phyloP scores from a whole-genome alignment of 257 asterid genomes.

The Orobanche coerulescens region DNA sequence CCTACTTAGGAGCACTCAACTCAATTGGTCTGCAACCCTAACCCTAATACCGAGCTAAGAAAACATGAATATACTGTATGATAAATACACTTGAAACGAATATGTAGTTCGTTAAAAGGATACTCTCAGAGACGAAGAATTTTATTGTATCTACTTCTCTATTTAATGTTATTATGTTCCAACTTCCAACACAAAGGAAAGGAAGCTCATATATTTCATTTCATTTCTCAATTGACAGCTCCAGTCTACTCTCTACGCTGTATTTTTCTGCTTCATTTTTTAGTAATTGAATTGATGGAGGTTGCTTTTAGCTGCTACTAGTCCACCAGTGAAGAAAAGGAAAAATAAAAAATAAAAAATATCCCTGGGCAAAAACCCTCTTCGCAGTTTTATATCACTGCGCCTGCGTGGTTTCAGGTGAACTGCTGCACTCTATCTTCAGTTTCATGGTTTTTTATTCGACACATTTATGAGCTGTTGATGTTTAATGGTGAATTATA shows the following conservation, averaged over 20 bases:
- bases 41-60: too few relatives aligned
- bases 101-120: constrained; percentile 25
- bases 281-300: constrained; percentile 10
- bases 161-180: too few relatives aligned
- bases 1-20: too few relatives aligned
- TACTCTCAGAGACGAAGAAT: constrained; percentile 18
- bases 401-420: constrained; percentile 21
- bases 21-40: too few relatives aligned
- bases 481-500: background rate
- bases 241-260: constrained; percentile 14
- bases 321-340: background rate
- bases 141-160: constrained; percentile 4
- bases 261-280: constrained; percentile 8
- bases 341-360: too few relatives aligned
- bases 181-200: background rate
- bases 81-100: constrained; percentile 14
- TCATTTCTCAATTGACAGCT: constrained; percentile 27
- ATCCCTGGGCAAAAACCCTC: background rate
- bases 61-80: too few relatives aligned
- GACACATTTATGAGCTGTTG: constrained; percentile 1
- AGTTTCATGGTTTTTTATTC: constrained; percentile 1
- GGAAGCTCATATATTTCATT: too few relatives aligned
- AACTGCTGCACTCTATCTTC: constrained; percentile 5
- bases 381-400: background rate
- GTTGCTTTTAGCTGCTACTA: constrained; percentile 12